phyloP scores from a whole-genome alignment of 345 rosid genomes.

The Brassica nigra region DNA sequence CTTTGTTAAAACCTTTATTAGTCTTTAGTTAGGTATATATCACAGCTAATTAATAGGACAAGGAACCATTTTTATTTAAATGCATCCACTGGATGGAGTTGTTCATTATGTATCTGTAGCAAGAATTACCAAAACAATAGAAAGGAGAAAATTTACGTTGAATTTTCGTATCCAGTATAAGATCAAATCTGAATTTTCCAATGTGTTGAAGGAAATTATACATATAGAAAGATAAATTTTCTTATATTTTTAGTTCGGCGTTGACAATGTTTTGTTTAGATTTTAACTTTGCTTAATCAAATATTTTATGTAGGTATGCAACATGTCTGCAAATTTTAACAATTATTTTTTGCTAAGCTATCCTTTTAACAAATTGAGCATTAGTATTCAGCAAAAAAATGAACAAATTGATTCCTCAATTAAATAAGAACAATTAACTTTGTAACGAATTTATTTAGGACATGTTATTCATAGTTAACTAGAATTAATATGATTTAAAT shows the following conservation, averaged over 20 bases:
- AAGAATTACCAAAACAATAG: background rate
- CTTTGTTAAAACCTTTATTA: background rate
- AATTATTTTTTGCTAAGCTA: too few relatives aligned
- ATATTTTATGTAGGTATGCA: background rate
- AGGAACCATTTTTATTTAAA: background rate
- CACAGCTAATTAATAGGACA: background rate
- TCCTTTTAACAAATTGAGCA: background rate
- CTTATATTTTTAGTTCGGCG: background rate
- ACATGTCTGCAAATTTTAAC: background rate
- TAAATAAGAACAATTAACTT: conserved; percentile 1
- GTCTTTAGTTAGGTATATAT: background rate
- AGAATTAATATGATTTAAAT: background rate
- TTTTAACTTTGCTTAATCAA: background rate
- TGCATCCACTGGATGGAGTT: background rate
- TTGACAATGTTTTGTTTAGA: background rate
- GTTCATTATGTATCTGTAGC: background rate
- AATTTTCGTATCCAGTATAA: background rate
- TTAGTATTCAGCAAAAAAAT: background rate
- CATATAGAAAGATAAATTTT: too few relatives aligned
- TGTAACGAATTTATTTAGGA: background rate
- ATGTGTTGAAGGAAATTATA: too few relatives aligned
- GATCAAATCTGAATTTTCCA: background rate
- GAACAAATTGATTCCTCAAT: conserved; percentile 9
- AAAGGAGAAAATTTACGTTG: background rate
- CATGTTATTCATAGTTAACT: background rate